Conservation (phyloP, 495 filamentous ascomycete species). For the Tuber magnatum region DNA sequence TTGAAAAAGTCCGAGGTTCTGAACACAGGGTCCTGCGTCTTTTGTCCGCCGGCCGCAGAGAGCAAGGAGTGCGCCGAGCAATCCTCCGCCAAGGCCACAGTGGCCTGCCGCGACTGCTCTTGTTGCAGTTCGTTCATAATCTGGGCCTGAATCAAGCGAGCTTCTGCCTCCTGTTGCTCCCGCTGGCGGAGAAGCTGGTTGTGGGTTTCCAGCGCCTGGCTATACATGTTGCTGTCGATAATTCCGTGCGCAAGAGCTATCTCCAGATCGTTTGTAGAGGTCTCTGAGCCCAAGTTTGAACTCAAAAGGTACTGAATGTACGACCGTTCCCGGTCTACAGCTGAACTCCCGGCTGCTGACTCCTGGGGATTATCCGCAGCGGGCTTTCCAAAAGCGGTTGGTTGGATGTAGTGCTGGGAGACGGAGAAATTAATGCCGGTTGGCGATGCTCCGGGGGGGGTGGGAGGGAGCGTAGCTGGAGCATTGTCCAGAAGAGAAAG, state of each 20-base stretch:
- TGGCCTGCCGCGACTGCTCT: background rate
- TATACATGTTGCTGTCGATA: conserved; percentile 22
- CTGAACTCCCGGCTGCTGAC: background rate
- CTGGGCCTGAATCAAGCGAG: conserved; percentile 7
- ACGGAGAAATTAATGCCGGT: conserved; percentile 56
- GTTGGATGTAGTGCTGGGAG: conserved; percentile 67
- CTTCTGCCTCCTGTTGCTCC: conserved; percentile 10
- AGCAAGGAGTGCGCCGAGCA: conserved; percentile 29
- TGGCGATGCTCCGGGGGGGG: conserved; percentile 24
- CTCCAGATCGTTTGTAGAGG: conserved; percentile 31
- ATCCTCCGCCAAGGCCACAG: conserved; percentile 26
- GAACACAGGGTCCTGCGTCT: conserved; percentile 13
- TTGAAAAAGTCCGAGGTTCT: conserved; percentile 31
- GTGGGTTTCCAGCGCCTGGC: conserved; percentile 15
- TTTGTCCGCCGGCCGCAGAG: conserved; percentile 8
- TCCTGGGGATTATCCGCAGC: background rate
- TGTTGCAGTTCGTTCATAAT: conserved; percentile 12
- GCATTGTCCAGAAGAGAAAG: conserved; percentile 46
- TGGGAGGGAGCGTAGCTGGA: background rate
- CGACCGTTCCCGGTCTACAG: conserved; percentile 18
- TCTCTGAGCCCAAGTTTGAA: conserved; percentile 30
- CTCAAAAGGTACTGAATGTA: conserved; percentile 37
- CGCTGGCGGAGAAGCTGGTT: conserved; percentile 21
- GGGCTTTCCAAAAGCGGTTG: conserved; percentile 8
- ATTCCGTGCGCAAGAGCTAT: conserved; percentile 38